A percentile compares a stretch with the other conserved stretches of the same genome.
phyloP scores from a whole-genome alignment of 2,329 filamentous ascomycete species.

The Calcarisporium arbuscula region DNA sequence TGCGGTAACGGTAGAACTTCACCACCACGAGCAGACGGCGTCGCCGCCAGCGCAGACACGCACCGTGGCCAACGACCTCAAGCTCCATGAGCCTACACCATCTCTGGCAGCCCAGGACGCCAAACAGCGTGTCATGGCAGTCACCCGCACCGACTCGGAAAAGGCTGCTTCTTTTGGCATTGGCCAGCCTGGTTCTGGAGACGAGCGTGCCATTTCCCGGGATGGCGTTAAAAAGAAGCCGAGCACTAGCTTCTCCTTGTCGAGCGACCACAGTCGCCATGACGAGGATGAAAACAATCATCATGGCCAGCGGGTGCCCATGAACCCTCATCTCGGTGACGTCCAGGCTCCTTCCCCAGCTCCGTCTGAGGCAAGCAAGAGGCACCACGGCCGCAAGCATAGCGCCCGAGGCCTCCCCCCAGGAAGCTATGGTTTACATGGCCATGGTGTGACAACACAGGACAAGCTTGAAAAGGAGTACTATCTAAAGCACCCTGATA shows the following conservation, averaged over 20 bases:
- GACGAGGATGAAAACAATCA: constrained; percentile 67
- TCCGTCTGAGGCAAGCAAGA: constrained; percentile 40
- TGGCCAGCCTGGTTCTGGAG: constrained; percentile 57
- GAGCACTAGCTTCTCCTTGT: constrained; percentile 49
- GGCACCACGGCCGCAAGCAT: constrained; percentile 62
- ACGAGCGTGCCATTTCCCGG: constrained; percentile 37
- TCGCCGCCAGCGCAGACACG: constrained; percentile 65
- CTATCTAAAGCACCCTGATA: constrained; percentile 86
- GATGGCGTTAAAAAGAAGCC: constrained; percentile 58
- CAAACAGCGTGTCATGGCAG: constrained; percentile 73
- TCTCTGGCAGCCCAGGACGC: constrained; percentile 76
- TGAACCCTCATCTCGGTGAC: constrained; percentile 88
- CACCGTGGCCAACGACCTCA: constrained; percentile 71
- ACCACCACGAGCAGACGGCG: constrained; percentile 24
- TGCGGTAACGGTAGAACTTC: constrained; percentile 41
- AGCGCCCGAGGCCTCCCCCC: constrained; percentile 69
- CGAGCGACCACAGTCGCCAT: constrained; percentile 42
- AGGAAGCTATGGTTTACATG: constrained; percentile 88
- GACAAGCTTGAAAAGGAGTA: constrained; percentile 88
- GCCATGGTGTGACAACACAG: constrained; percentile 68
- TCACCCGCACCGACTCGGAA: constrained; percentile 88
- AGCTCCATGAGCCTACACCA: constrained; percentile 83
- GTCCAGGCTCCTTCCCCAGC: constrained; percentile 90
- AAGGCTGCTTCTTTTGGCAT: constrained; percentile 80
- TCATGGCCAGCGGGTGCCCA: constrained; percentile 85